These are phyloP conservation scores for Kodamaea alishanica DNA, from an alignment of 1,139 yeast genomes.

Conservation along the genomic window DNA sequence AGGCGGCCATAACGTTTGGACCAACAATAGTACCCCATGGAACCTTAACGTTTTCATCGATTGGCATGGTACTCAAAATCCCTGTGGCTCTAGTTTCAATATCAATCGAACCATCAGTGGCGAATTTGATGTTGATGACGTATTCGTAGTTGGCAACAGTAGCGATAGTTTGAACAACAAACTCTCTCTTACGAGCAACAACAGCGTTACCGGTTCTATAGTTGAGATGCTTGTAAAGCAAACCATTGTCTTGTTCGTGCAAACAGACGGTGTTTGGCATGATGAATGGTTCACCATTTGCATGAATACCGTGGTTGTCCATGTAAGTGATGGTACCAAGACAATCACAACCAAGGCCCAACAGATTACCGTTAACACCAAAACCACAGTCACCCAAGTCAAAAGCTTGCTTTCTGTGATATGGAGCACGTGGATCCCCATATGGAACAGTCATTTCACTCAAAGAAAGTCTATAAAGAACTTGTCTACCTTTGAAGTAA, in stretches of 20 bases:
- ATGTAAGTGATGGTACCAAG: constrained; percentile 80
- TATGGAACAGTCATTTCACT: constrained; percentile 93
- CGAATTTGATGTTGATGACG: constrained; percentile 71
- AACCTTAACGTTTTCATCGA: constrained; percentile 68
- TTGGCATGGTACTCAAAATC: constrained; percentile 78
- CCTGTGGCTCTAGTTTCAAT: constrained; percentile 89
- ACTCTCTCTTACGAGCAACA: constrained; percentile 82
- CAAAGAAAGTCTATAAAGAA: constrained; percentile 72
- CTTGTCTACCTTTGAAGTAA: constrained; percentile 75
- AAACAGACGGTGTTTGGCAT: constrained; percentile 77
- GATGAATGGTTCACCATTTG: constrained; percentile 61
- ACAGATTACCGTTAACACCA: constrained; percentile 73
- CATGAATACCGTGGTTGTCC: constrained; percentile 60
- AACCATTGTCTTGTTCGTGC: constrained; percentile 86
- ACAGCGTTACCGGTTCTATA: constrained; percentile 72
- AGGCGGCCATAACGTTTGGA: constrained; percentile 83
- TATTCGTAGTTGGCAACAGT: constrained; percentile 92
- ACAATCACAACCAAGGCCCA: constrained; percentile 84
- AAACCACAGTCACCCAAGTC: constrained; percentile 92
- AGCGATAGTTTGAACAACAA: constrained; percentile 80
- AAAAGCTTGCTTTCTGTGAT: constrained; percentile 89
- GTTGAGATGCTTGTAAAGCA: constrained; percentile 80
- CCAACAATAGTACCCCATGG: constrained; percentile 86
- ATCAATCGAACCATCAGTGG: constrained; percentile 79
- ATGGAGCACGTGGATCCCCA: constrained; percentile 87